phyloP scores from a whole-genome alignment of 345 rosid species.

The Syzygium grande region DNA sequence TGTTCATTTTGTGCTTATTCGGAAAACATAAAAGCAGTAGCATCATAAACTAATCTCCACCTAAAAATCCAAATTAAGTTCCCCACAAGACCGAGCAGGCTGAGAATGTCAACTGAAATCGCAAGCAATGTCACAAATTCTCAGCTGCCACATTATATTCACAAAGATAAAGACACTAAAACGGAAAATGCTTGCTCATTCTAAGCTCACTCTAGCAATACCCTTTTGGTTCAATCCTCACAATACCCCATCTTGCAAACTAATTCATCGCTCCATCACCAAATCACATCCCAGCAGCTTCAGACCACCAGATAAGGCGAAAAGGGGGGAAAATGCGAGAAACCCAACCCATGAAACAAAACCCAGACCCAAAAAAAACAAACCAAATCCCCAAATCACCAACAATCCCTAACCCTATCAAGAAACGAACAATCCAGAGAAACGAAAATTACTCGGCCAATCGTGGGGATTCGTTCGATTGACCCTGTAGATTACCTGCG shows the following conservation, averaged over 20 bases:
- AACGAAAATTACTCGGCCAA: neutral
- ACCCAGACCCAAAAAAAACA: neutral
- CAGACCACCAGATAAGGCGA: neutral
- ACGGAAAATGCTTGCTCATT: neutral
- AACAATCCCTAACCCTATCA: neutral
- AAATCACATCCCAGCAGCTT: neutral
- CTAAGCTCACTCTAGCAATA: neutral
- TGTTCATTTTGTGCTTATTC: neutral
- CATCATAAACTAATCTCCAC: neutral
- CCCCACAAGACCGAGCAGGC: neutral
- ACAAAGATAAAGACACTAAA: neutral
- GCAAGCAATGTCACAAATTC: neutral
- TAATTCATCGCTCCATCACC: neutral
- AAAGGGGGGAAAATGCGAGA: neutral
- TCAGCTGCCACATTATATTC: neutral
- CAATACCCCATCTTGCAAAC: neutral
- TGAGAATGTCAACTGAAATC: neutral
- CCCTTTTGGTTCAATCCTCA: neutral
- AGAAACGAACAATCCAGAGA: neutral
- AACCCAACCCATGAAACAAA: neutral
- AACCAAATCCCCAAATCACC: neutral
- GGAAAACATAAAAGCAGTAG: neutral
- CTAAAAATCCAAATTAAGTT: neutral
- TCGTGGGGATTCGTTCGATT: neutral
- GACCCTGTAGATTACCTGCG: constrained; percentile 44